Conservation (phyloP, 2,329 filamentous ascomycete species). For the Neofusicoccum sp. region DNA sequence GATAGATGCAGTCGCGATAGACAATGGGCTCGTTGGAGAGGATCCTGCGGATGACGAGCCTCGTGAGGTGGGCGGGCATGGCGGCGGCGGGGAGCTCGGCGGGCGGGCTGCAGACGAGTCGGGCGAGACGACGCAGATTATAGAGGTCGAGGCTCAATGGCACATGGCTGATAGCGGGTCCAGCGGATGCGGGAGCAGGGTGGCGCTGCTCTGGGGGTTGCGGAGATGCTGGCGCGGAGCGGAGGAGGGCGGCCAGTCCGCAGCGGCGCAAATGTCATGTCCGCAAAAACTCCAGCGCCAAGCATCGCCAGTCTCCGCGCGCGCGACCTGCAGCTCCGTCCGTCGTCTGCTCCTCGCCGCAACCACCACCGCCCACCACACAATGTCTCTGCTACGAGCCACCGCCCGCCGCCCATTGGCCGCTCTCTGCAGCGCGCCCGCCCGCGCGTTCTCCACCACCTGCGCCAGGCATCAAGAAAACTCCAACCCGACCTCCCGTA, state of each 20-base stretch:
- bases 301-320: background rate
- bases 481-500: background rate
- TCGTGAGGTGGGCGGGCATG: slow-evolving; percentile 62
- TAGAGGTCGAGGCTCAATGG: background rate
- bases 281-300: slow-evolving; percentile 15
- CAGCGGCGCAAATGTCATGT: background rate
- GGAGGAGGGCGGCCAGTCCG: background rate
- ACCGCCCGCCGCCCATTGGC: background rate
- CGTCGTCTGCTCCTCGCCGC: background rate
- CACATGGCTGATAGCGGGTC: background rate
- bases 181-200: background rate
- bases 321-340: background rate
- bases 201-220: background rate
- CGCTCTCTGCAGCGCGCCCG: background rate
- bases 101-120: background rate
- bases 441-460: slow-evolving; percentile 7
- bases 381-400: slow-evolving; percentile 1
- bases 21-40: slow-evolving; percentile 51
- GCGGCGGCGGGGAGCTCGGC: slow-evolving; percentile 21
- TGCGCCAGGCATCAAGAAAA: background rate
- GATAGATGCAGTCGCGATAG: slow-evolving; percentile 45
- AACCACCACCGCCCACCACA: background rate
- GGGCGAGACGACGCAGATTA: background rate
- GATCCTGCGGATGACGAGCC: slow-evolving; percentile 58
- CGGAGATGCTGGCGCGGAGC: background rate